These are phyloP conservation scores for Cercophora newfieldiana DNA, from an alignment of 495 filamentous ascomycete species.

Conservation along the genomic window DNA sequence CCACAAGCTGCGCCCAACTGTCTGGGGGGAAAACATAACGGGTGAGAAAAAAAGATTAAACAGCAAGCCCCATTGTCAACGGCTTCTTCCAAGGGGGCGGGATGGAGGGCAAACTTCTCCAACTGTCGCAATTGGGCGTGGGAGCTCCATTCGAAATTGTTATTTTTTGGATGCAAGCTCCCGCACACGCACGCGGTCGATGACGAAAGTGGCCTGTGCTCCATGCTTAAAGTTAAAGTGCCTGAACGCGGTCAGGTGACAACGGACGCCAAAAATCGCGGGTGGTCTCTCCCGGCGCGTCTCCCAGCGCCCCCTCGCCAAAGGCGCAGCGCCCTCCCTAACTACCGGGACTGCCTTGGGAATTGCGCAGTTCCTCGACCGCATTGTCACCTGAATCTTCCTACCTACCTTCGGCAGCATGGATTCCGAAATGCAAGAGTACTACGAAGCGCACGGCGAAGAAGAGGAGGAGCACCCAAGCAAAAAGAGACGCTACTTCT, in stretches of 20 bases:
- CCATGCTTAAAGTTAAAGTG: background rate
- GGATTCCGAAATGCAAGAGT: background rate
- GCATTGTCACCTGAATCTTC: background rate
- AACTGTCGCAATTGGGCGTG: background rate
- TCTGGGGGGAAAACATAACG: slow-evolving; percentile 23
- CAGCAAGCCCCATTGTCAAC: slow-evolving; percentile 15
- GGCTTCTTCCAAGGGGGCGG: background rate
- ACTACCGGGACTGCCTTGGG: background rate
- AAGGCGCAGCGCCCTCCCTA: background rate
- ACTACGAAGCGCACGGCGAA: background rate
- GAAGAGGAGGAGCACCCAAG: slow-evolving; percentile 60
- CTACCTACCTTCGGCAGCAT: background rate
- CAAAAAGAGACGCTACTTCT: slow-evolving; percentile 31
- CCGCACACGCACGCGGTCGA: background rate
- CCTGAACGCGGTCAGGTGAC: slow-evolving; percentile 33
- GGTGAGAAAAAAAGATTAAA: background rate
- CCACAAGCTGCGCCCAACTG: slow-evolving; percentile 23
- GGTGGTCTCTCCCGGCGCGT: slow-evolving; percentile 24
- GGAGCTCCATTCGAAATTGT: background rate
- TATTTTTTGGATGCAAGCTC: background rate
- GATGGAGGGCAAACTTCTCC: background rate
- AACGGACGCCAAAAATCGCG: slow-evolving; percentile 35
- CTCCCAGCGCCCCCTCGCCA: background rate
- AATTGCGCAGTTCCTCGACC: background rate
- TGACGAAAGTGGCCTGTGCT: slow-evolving; percentile 17